Conservation (phyloP, 176 grass and related monocot species). For the bread wheat (Triticum aestivum) region IWGSC_CS_RefSeq_v2.1 NC_057811.1:392734339-392734838, state of each 20-base stretch:
- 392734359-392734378: constrained; percentile 26
- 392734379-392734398: constrained; percentile 45
- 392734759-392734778: constrained; percentile 19
- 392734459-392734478: constrained; percentile 99
- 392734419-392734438: constrained; percentile 53
- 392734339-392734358: constrained; percentile 57
- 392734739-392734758: constrained; percentile 19
- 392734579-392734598: neutral
- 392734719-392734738: neutral
- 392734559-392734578: neutral
- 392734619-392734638: constrained; percentile 96
- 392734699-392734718: no score
- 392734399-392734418: constrained; percentile 60
- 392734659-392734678: constrained; percentile 97
- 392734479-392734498: constrained; percentile 65
- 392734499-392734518: neutral
- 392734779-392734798: neutral
- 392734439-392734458: constrained; percentile 85
- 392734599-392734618: constrained; percentile 68
- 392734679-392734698: constrained; percentile 18
- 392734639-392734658: constrained; percentile 86
- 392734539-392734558: neutral
- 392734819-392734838: constrained; percentile 37
- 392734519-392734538: constrained; percentile 6
- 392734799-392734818: constrained; percentile 15